Base-by-base conservation (phyloP, 1,139 yeast species). In the Suhomyces anneliseae region DNA sequence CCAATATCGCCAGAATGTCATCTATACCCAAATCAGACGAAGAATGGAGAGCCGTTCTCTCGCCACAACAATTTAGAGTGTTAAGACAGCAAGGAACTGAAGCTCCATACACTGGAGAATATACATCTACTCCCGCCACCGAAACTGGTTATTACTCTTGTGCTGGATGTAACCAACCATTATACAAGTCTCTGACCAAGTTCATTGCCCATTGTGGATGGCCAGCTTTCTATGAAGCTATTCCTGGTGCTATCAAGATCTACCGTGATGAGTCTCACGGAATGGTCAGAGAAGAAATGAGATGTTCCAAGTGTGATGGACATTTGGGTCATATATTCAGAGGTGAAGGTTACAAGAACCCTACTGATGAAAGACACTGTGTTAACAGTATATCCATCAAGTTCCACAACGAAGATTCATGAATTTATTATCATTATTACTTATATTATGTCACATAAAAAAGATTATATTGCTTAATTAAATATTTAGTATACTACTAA, bases 141-240 rank as follows among this genome's bases (percentile, higher is more conserved):
- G 60, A 68, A 2, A 55, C 59, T 1, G 98, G 97, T 0, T 71
- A 79, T 6, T 93, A 90, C 63, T 73, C 74, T 47, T 93, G 99
- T 69, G 97, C 87, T 0, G 98, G 85, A 9, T 93, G 99, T 64
- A 78, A 75, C 42, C 73, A 79, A 41, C 96, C 97, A 8, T 70
- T 93, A 36, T 93, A 93, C 66, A 78, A 78, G 53, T 84, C 96
- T 34, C 74, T 77, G 39, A 79, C 97, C 11, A 93, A 93, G 68
- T 93, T 95, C 59, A 83, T 85, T 49, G 81, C 96, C 19, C 90
- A 90, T 46, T 93, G 99, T 66, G 99, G 99, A 3, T 93, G 99
- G 99, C 99, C 99, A 0, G 90, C 97, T 0, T 93, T 93, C 66
- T 92, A 85, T 64, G 86, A 88, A 48, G 97, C 96, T 5, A 71